phyloP scores from a whole-genome alignment of 768 basidiomycete species.

The Tulasnella sp. region DNA sequence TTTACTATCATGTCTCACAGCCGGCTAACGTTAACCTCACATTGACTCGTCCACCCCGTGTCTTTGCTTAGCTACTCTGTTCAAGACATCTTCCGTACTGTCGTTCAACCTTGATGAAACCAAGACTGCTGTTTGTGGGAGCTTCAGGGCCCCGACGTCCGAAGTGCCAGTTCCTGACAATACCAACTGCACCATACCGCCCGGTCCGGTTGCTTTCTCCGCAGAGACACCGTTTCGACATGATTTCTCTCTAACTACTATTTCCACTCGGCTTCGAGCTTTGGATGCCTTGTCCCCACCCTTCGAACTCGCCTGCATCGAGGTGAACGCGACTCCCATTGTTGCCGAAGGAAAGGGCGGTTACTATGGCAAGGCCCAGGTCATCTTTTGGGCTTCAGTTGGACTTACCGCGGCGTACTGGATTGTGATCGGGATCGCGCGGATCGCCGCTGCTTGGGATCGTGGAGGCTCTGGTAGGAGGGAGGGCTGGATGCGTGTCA shows the following conservation, averaged over 20 bases:
- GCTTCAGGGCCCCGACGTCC: slow-evolving; percentile 59
- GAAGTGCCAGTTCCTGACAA: slow-evolving; percentile 39
- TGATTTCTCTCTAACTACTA: slow-evolving; percentile 65
- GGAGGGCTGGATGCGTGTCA: slow-evolving; percentile 48
- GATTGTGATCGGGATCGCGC: slow-evolving; percentile 64
- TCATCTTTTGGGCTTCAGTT: slow-evolving; percentile 64
- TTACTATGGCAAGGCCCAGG: slow-evolving; percentile 50
- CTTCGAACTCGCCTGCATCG: slow-evolving; percentile 70
- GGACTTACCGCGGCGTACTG: slow-evolving; percentile 69
- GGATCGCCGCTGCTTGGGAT: slow-evolving; percentile 76
- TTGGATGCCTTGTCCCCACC: slow-evolving; percentile 64
- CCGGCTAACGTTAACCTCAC: slow-evolving; percentile 7
- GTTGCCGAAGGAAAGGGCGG: slow-evolving; percentile 26
- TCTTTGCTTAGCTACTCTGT: slow-evolving; percentile 57
- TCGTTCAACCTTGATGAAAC: slow-evolving; percentile 63
- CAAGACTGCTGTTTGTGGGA: slow-evolving; percentile 61
- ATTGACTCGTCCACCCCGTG: slow-evolving; percentile 7
- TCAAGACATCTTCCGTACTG: slow-evolving; percentile 67
- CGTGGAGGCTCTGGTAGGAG: slow-evolving; percentile 54
- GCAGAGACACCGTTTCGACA: slow-evolving; percentile 46
- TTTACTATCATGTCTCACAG: slow-evolving; percentile 30
- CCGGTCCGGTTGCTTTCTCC: slow-evolving; percentile 74
- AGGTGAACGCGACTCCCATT: slow-evolving; percentile 61
- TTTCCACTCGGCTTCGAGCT: slow-evolving; percentile 71
- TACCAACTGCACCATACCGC: slow-evolving; percentile 56